These are phyloP conservation scores for Scheffersomyces amazonensis DNA, from an alignment of 805 yeast species.

Conservation along the genomic window DNA sequence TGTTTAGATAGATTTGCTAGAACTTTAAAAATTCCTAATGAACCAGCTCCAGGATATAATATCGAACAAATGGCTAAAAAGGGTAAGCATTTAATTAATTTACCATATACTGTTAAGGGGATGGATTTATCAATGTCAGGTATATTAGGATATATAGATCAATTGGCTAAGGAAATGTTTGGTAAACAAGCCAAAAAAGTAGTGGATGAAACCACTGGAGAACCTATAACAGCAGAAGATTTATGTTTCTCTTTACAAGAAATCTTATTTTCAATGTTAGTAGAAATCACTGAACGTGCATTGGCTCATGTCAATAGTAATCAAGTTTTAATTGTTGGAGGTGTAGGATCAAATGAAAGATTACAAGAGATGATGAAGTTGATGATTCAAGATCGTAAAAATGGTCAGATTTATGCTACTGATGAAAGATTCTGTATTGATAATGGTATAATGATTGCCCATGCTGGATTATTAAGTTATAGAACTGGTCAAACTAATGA, in stretches of 20 bases:
- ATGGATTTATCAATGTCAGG: slow-evolving; percentile 99
- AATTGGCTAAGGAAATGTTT: slow-evolving; percentile 70
- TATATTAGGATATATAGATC: slow-evolving; percentile 80
- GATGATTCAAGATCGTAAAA: slow-evolving; percentile 82
- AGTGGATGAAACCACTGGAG: slow-evolving; percentile 42
- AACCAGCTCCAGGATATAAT: slow-evolving; percentile 96
- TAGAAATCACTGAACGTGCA: slow-evolving; percentile 96
- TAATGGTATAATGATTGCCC: slow-evolving; percentile 98
- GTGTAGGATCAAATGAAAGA: slow-evolving; percentile 94
- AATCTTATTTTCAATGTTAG: slow-evolving; percentile 90
- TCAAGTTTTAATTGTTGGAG: slow-evolving; percentile 94
- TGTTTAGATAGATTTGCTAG: slow-evolving; percentile 96
- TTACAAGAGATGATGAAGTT: slow-evolving; percentile 95
- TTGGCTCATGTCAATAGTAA: slow-evolving; percentile 93
- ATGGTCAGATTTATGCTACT: slow-evolving; percentile 88
- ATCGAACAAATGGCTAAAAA: slow-evolving; percentile 90
- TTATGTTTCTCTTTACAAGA: slow-evolving; percentile 92
- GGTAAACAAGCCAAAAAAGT: slow-evolving; percentile 40
- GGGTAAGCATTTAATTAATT: slow-evolving; percentile 58
- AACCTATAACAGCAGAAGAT: slow-evolving; percentile 73
- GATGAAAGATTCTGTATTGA: slow-evolving; percentile 97
- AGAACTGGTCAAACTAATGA: slow-evolving; percentile 72
- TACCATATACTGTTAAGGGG: slow-evolving; percentile 97
- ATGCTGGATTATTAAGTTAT: slow-evolving; percentile 86
- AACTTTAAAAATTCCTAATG: slow-evolving; percentile 80